These are phyloP conservation scores for Scutellaria baicalensis DNA, from an alignment of 257 asterid species.

Conservation along the genomic window DNA sequence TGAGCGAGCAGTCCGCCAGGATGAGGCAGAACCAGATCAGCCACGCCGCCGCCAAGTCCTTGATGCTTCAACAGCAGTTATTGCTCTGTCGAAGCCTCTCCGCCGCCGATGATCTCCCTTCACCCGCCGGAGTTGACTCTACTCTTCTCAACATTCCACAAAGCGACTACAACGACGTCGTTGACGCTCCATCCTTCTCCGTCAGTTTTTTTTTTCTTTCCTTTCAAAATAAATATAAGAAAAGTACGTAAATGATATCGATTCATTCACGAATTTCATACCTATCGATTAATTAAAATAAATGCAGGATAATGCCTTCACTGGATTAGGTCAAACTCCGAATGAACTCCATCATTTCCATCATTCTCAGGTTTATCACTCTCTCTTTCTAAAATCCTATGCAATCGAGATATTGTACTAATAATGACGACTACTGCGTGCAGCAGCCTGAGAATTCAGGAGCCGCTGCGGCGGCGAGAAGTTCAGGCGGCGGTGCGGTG, in stretches of 20 bases:
- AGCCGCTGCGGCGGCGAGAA: slow-evolving; percentile 30
- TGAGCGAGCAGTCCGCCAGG: slow-evolving; percentile 44
- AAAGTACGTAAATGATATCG: background rate
- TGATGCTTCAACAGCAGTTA: slow-evolving; percentile 64
- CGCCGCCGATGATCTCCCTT: slow-evolving; percentile 29
- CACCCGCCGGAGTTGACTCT: slow-evolving; percentile 28
- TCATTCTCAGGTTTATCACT: slow-evolving; percentile 38
- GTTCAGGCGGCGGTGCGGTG: slow-evolving; percentile 20
- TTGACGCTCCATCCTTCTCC: slow-evolving; percentile 20
- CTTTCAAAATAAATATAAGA: background rate
- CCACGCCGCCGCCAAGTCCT: slow-evolving; percentile 43
- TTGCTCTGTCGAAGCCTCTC: slow-evolving; percentile 38
- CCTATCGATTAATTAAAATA: background rate
- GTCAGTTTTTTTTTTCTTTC: slow-evolving; percentile 14
- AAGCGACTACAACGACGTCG: slow-evolving; percentile 35
- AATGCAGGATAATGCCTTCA: slow-evolving; percentile 54
- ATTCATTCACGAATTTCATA: no score
- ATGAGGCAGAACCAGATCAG: slow-evolving; percentile 57
- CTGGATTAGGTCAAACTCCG: slow-evolving; percentile 53
- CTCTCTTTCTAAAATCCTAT: background rate
- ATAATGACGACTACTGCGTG: background rate
- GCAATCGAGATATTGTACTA: background rate
- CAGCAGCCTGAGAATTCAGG: slow-evolving; percentile 33
- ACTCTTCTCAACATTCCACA: slow-evolving; percentile 25
- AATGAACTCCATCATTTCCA: slow-evolving; percentile 43